Conservation (phyloP, 2,329 filamentous ascomycete species). For the Nigrospora osmanthi region DNA sequence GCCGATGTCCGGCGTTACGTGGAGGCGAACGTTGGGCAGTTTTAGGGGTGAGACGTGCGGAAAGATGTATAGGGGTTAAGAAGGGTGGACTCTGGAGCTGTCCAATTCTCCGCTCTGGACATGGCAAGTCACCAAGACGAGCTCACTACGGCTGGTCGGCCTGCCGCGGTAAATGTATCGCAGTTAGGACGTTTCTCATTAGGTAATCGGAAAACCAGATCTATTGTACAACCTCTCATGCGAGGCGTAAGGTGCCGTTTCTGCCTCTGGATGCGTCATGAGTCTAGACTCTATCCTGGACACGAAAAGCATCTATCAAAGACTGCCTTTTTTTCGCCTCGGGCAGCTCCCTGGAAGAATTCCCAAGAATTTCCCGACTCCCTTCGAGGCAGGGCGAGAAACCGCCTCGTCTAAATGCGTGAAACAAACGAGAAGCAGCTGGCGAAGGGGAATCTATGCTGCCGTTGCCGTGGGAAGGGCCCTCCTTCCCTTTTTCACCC, state of each 20-base stretch:
- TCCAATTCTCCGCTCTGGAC: too few relatives aligned
- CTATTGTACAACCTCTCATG: slow-evolving; percentile 22
- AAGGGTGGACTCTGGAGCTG: neutral
- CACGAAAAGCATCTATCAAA: slow-evolving; percentile 10
- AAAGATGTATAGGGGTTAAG: neutral
- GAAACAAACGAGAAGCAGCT: slow-evolving; percentile 15
- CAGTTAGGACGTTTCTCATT: neutral
- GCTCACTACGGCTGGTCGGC: too few relatives aligned
- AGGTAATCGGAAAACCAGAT: slow-evolving; percentile 11
- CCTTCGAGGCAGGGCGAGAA: slow-evolving; percentile 8
- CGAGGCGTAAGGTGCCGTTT: slow-evolving; percentile 13
- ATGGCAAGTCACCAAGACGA: neutral
- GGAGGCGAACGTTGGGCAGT: neutral
- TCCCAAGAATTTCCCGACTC: slow-evolving; percentile 7
- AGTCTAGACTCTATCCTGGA: slow-evolving; percentile 16
- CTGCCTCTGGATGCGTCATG: slow-evolving; percentile 16
- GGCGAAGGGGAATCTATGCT: slow-evolving; percentile 10
- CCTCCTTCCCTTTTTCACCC: slow-evolving; percentile 8
- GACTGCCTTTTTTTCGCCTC: neutral
- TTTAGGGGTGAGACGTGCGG: neutral
- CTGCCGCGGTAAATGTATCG: neutral
- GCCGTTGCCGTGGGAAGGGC: slow-evolving; percentile 10
- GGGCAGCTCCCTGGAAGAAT: slow-evolving; percentile 10
- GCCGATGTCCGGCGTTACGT: slow-evolving; percentile 10
- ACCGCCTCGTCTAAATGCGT: slow-evolving; percentile 20